Base-by-base conservation (phyloP, 257 asterid genomes). In the Capsicum chinense region DNA sequence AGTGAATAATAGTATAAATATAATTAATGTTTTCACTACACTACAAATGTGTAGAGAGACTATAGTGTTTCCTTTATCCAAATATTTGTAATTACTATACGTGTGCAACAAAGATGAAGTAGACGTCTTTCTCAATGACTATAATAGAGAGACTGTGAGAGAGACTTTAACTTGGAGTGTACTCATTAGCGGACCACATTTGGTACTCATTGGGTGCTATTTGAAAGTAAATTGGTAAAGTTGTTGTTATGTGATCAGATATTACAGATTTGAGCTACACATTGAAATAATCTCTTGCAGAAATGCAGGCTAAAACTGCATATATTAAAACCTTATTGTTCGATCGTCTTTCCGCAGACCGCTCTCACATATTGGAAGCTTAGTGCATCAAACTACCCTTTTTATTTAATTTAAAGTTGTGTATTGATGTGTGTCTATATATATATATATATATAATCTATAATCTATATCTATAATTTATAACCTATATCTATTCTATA, bases 61-160 rank as follows among this genome's bases (percentile, higher is more conserved):
- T 21, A 39, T 57, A 5, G 37, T 60, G 70, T 11, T 47, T 79
- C 21, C 79, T 87, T 94, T 88, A 83, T 88, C 91, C 91, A 89
- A 86, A 88, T 90, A 83, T 89, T 85, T 54, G 86, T 80, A 81
- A 89, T 47, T 84, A 88, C 66, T 70, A 87, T 87, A 70, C 85
- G 85, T 88, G 88, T 85, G 86, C 82, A 79, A 86, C 83, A 67
- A 78, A 78, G 94, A 92, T 93, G 88, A 93, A 92, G 95, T 93
- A 92, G 90, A 91, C 93, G 92, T 85, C 70, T 89, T 33, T 84
- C 79, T 86, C 88, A 84, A 26, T 78, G 50, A 52, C 47, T 9
- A 21, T 50, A 74, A 54, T 21, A 76, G 50, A 78, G 83, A 56
- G 52, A 67, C 50, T 64, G 64, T 57, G 60, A 86, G 80, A 85